Percentiles rank a stretch among this genome's conserved stretches.
Conservation (phyloP, 2,329 filamentous ascomycete genomes). For the Pseudogymnoascus sp. region DNA sequence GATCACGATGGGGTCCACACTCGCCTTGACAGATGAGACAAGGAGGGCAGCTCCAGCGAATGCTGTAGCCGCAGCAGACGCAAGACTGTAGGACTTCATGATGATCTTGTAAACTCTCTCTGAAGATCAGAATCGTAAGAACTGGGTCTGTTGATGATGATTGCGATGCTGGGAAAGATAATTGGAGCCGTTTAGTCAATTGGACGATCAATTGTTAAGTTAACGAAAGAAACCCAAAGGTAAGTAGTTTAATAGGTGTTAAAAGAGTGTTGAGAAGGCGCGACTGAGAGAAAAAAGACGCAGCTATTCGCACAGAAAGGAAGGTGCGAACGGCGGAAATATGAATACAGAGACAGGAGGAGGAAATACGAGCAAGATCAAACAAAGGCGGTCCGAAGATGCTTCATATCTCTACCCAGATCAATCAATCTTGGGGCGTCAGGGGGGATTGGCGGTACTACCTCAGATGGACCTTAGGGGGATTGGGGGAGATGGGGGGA, state of each 20-base stretch:
- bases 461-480: background rate
- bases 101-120: conserved; percentile 18
- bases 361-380: conserved; percentile 4
- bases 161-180: conserved; percentile 5
- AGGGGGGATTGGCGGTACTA: background rate
- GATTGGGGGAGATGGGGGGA: background rate
- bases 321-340: background rate
- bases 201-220: background rate
- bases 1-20: conserved; percentile 46
- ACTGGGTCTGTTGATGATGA: background rate
- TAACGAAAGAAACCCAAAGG: background rate
- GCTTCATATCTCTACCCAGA: conserved; percentile 2
- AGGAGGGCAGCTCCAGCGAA: conserved; percentile 45
- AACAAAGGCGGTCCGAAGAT: conserved; percentile 1
- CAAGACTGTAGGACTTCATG: conserved; percentile 46
- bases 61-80: conserved; percentile 30
- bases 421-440: conserved; percentile 6
- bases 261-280: conserved; percentile 3
- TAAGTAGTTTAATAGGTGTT: background rate
- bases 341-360: background rate
- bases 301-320: background rate
- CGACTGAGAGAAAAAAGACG: background rate
- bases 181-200: background rate
- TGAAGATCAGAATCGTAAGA: conserved; percentile 1
- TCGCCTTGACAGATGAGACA: conserved; percentile 40